Conservation (phyloP, 177 flowering plant genomes). For the Tripterygium wilfordii region DNA sequence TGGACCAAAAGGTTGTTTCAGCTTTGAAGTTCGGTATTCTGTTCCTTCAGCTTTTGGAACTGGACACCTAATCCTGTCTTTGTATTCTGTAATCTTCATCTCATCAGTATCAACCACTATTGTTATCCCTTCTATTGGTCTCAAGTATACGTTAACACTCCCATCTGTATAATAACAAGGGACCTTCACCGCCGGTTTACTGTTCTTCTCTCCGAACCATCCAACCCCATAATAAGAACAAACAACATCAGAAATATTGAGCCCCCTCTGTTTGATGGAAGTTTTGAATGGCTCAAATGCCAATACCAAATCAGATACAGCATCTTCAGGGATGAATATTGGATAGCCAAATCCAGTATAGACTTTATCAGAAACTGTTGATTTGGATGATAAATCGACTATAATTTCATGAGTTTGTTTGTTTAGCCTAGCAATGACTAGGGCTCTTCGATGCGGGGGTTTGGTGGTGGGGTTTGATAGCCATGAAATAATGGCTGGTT, state of each 20-base stretch:
- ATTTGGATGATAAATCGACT: slow-evolving; percentile 23
- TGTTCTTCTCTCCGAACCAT: slow-evolving; percentile 25
- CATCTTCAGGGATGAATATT: slow-evolving; percentile 20
- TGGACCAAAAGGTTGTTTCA: slow-evolving; percentile 31
- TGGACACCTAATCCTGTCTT: slow-evolving; percentile 16
- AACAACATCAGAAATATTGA: slow-evolving; percentile 29
- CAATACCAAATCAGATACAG: slow-evolving; percentile 18
- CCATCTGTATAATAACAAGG: slow-evolving; percentile 23
- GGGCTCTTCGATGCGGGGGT: slow-evolving; percentile 19
- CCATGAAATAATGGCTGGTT: slow-evolving; percentile 2
- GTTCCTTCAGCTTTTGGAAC: slow-evolving; percentile 34
- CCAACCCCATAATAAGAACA: slow-evolving; percentile 32
- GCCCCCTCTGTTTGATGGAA: slow-evolving; percentile 30
- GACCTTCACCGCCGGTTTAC: slow-evolving; percentile 3
- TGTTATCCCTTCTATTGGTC: slow-evolving; percentile 43
- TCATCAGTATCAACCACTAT: slow-evolving; percentile 32
- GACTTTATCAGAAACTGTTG: slow-evolving; percentile 16
- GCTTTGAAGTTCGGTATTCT: slow-evolving; percentile 19
- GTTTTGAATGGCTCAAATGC: slow-evolving; percentile 27
- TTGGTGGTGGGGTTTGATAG: background rate
- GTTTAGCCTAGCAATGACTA: slow-evolving; percentile 21
- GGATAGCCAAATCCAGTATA: slow-evolving; percentile 40
- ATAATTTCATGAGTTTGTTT: slow-evolving; percentile 26
- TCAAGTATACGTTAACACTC: slow-evolving; percentile 27
- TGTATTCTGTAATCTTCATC: slow-evolving; percentile 16